Conservation (phyloP, 768 basidiomycete genomes). For the Serendipita indica region DNA sequence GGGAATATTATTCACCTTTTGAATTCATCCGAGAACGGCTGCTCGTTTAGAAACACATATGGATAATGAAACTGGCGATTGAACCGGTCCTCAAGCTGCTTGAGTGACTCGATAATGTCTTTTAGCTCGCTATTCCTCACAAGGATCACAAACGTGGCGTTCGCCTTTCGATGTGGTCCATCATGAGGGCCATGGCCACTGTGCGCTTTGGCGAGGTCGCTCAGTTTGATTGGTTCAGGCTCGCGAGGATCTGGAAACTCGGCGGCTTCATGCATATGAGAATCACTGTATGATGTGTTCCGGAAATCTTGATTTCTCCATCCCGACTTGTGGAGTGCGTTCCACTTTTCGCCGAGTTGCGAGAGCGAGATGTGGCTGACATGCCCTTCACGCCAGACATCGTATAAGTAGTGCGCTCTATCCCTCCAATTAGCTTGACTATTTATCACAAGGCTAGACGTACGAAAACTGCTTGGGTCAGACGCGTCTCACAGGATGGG, state of each 20-base stretch:
- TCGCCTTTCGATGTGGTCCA: slow-evolving; percentile 37
- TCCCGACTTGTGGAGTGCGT: background rate
- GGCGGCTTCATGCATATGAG: too few relatives aligned
- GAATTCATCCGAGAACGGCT: slow-evolving; percentile 58
- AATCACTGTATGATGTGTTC: too few relatives aligned
- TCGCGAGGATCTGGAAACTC: background rate
- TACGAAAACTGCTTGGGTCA: background rate
- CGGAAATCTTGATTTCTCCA: too few relatives aligned
- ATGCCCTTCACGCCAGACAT: background rate
- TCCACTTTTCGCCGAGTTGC: background rate
- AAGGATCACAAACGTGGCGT: slow-evolving; percentile 66
- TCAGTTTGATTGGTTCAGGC: background rate
- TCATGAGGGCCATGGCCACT: too few relatives aligned
- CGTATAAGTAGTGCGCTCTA: background rate
- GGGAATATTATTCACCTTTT: slow-evolving; percentile 32
- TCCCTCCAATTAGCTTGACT: background rate
- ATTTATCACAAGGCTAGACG: background rate
- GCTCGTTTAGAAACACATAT: slow-evolving; percentile 73
- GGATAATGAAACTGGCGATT: slow-evolving; percentile 55
- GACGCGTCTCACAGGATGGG: background rate
- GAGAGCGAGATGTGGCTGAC: background rate
- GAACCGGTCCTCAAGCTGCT: slow-evolving; percentile 52
- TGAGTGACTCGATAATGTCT: slow-evolving; percentile 47
- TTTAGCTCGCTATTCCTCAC: slow-evolving; percentile 47
- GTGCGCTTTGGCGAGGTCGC: too few relatives aligned